A percentile compares a stretch with the other conserved stretches of the same genome.
Conservation (phyloP, 1,284 basidiomycete genomes). For the Retiboletus flavoniger region DNA sequence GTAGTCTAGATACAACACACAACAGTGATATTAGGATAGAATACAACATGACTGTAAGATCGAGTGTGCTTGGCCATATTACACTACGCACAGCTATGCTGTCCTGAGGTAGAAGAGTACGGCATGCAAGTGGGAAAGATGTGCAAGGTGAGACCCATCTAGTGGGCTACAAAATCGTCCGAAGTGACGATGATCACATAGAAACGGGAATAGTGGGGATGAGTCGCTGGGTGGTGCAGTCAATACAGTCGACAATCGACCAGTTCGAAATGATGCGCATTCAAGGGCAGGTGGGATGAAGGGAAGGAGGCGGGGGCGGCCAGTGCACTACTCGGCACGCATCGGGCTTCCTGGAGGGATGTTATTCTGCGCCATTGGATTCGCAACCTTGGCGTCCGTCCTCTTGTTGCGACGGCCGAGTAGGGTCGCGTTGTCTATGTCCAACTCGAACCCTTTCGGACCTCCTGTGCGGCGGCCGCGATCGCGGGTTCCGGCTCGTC, state of each 20-base stretch:
- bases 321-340: slow-evolving; percentile 26
- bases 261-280: neutral
- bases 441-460: slow-evolving; percentile 68
- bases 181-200: neutral
- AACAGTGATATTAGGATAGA: slow-evolving; percentile 15
- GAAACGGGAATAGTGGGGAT: neutral
- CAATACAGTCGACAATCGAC: neutral
- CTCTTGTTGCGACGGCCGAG: slow-evolving; percentile 68
- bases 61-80: slow-evolving; percentile 19
- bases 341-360: slow-evolving; percentile 41
- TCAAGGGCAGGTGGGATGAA: neutral
- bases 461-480: slow-evolving; percentile 39
- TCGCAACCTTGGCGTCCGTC: slow-evolving; percentile 32
- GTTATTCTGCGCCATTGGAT: slow-evolving; percentile 40
- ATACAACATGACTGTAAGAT: slow-evolving; percentile 14
- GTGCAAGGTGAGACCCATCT: slow-evolving; percentile 9
- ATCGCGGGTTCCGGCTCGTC: slow-evolving; percentile 77
- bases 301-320: neutral
- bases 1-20: slow-evolving; percentile 18
- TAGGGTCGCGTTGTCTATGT: slow-evolving; percentile 81
- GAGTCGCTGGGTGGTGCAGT: neutral
- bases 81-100: slow-evolving; percentile 11
- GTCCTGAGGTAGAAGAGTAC: slow-evolving; percentile 9
- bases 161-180: neutral
- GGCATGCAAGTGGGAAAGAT: slow-evolving; percentile 15